Base-by-base conservation (phyloP, 208 protist genomes). In the Blastocrithidia nonstop region DNA sequence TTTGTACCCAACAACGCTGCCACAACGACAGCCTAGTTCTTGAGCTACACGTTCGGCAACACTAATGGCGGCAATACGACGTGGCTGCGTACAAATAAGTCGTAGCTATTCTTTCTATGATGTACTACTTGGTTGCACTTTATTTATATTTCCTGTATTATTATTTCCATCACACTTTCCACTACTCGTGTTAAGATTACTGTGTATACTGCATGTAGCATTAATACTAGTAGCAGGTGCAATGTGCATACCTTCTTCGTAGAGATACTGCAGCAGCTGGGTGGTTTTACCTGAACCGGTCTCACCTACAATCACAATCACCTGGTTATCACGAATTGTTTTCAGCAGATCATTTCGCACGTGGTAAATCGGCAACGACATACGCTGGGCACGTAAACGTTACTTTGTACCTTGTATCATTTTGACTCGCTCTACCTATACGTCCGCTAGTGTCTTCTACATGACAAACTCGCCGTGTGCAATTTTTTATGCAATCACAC, bases 21-120 rank as follows among this genome's bases (percentile, higher is more conserved):
- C 93, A 40, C 85, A 82, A 7, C 66, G 71, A 31, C 55, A 71
- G 21, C 71, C 70, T 32, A 97, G 80, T 50, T 98, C 96, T 33
- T 97, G 87, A 2, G 91, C 72, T 8, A 99, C 98, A 39, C 98
- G 88, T 55, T 88, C 73, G 15, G 98, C 97, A 16, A 99, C 95
- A 28, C 88, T 97, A 37, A 99, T 96, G 6, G 98, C 98, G 6
- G 98, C 98, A 37, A 99, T 97, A 36, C 98, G 82, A 9, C 98
- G 72, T 17, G 98, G 98, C 65, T 99, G 98, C 6, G 98, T 99
- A 58, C 96, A 97, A 27, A 88, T 76, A 9, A 87, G 50, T 20
- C 71, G 61, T 28, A 75, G 54, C 39, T 81, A 66, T 8, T 71
- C 50, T 19, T 50, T 43, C 39, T n/a, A n/a, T n/a, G n/a, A n/a